Conservation (phyloP, 2,329 filamentous ascomycete species). For the Calonectria fujianensis region DNA sequence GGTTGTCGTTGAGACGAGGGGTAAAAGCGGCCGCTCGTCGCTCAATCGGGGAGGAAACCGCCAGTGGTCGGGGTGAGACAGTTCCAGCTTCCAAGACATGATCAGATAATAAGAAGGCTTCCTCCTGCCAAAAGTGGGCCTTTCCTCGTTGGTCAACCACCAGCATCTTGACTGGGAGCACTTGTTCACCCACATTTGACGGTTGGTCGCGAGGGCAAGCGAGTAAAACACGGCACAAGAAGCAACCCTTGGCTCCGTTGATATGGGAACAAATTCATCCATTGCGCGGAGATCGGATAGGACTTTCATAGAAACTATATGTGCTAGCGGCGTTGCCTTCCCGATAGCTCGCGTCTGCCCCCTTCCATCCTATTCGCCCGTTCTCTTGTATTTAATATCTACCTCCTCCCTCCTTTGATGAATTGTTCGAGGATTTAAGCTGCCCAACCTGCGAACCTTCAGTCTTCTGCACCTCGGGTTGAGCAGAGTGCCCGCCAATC, state of each 20-base stretch:
- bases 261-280: neutral
- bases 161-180: neutral
- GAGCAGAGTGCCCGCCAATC: neutral
- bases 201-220: constrained; percentile 7
- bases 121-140: neutral
- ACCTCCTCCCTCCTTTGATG: neutral
- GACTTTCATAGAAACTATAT: neutral
- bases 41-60: neutral
- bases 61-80: neutral
- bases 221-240: constrained; percentile 21
- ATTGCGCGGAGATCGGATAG: neutral
- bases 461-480: neutral
- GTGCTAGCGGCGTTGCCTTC: neutral
- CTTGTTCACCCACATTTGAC: neutral
- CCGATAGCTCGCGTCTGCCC: too few relatives aligned
- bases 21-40: neutral
- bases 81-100: constrained; percentile 4
- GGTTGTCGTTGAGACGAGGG: constrained; percentile 16
- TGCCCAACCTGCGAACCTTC: neutral
- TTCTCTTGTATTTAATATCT: neutral
- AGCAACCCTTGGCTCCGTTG: neutral
- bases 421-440: neutral
- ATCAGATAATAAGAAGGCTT: neutral
- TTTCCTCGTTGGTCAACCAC: neutral
- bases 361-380: neutral